Evolutionary conservation across 768 basidiomycete genomes (phyloP), one percentile per base, ranked within the genome.

Genomic region (Candolleomyces eurysporus): DNA sequence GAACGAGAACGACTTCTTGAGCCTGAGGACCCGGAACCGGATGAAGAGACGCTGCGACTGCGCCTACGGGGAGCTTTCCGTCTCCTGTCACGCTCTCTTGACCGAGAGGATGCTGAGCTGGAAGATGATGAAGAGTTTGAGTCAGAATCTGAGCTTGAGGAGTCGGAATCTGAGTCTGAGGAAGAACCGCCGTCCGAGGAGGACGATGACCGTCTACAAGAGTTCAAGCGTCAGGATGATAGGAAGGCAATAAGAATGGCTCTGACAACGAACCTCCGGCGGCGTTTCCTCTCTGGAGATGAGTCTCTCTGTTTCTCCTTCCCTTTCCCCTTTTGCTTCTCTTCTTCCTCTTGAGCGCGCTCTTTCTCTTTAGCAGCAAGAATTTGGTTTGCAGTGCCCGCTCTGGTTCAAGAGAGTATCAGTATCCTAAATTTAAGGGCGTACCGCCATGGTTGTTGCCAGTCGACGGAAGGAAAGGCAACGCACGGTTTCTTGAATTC

Each of bases 401-500:
- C 82, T 68, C 91, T 91, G 56, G 49, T 40, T 55, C 6, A 45
- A 65, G 51, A 36, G 16, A 59, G 58, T 58, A 45, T 49, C 36
- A 36, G 36, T 11, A 36, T 11, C 36, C 11, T 36, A 36, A 36
- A 11, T 36, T 5, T 19, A 55, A 50, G 40, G 21, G 32, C 2
- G n/a, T 39, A 32, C n/a, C n/a, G n/a, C n/a, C n/a, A n/a, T n/a
- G n/a, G n/a, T n/a, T n/a, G n/a, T n/a, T n/a, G n/a, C n/a, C n/a
- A n/a, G n/a, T n/a, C n/a, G n/a, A n/a, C 5, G 22, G n/a, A 48
- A 6, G 45, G 21, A 53, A 26, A 26, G 4, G 26, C 26, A 26
- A 79, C 87, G 40, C 59, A 92, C 91, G 88, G 88, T 63, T 75
- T 82, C 79, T 87, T 93, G 75, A 97, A 96, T 73, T 97, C 95